Evolutionary conservation across 495 filamentous ascomycete genomes (phyloP), one percentile per base, ranked within the genome.

Genomic region (Clohesyomyces aquaticus): DNA sequence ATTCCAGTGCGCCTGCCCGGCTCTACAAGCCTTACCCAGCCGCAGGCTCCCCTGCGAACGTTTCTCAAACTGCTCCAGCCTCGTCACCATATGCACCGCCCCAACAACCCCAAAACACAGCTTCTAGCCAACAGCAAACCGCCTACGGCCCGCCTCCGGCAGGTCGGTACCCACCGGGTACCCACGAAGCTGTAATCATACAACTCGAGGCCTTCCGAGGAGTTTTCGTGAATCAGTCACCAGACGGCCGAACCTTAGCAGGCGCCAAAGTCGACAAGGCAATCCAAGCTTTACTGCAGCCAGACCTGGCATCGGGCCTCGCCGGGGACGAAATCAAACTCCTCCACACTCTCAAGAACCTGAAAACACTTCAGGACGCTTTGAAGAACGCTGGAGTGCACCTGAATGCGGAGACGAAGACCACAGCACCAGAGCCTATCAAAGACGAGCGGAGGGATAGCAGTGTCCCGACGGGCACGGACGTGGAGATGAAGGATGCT

Each of bases 181-280:
- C 48, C 26, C 54, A 49, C 54, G 42, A 55, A 4, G 52, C 45
- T 6, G 38, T 66, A 3, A 60, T 62, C 19, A 8, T 25, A 12
- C 63, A 63, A 45, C 59, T 70, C 11, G 67, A 66, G n/a, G 62
- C 67, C 0, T 69, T 69, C 58, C 56, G 67, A 3, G 27, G 26
- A 12, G 47, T 45, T n/a, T 69, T 55, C 46, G 35, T 69, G 18
- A 42, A 42, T 16, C 43, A 41, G n/a, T 50, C 41, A 14, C 18
- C 59, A 9, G 43, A 53, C 11, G 21, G 42, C 27, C 46, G 47
- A 27, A 27, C 59, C 0, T 48, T 27, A 1, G 43, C 29, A 29
- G 50, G 46, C 11, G n/a, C 19, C 10, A 62, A 52, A 16, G 56
- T 70, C 0, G 63, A 70, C 55, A 66, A 61, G 27, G 63, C 67